These are phyloP conservation scores for Suhomyces atakaporum DNA, from an alignment of 1,139 yeast species.

Conservation along the genomic window DNA sequence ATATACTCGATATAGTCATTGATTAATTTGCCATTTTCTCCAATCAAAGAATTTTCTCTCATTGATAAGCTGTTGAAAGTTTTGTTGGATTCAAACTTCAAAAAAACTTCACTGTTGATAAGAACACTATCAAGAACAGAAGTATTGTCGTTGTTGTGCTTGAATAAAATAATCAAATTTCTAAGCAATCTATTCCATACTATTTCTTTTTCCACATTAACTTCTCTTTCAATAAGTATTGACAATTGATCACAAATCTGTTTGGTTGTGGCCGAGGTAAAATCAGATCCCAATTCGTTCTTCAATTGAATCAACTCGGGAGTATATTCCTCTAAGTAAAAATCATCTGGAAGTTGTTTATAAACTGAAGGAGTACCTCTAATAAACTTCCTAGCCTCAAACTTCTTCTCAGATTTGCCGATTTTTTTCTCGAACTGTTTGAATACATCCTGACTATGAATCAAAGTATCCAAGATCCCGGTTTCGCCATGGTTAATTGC, in stretches of 20 bases:
- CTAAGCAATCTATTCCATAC: constrained; percentile 32
- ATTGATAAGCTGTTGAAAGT: constrained; percentile 10
- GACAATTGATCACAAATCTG: constrained; percentile 18
- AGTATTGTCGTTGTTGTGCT: constrained; percentile 33
- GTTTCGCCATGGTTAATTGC: constrained; percentile 26
- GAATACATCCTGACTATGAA: constrained; percentile 13
- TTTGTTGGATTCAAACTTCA: constrained; percentile 26
- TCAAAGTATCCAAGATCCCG: constrained; percentile 24
- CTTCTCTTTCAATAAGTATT: constrained; percentile 16
- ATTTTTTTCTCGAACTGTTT: constrained; percentile 18
- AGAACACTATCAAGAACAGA: constrained; percentile 41
- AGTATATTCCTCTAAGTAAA: constrained; percentile 36
- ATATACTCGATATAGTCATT: constrained; percentile 17
- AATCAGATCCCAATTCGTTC: constrained; percentile 23
- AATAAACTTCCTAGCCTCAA: not conserved
- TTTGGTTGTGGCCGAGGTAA: constrained; percentile 16
- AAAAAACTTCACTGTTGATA: constrained; percentile 31
- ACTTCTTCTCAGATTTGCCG: constrained; percentile 4
- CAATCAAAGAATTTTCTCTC: constrained; percentile 16
- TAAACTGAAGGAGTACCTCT: constrained; percentile 16
- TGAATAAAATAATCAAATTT: constrained; percentile 36
- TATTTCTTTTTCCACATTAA: constrained; percentile 20
- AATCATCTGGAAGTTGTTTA: constrained; percentile 41
- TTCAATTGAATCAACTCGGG: constrained; percentile 35
- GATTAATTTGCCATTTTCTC: constrained; percentile 18